Percentiles rank a stretch among this genome's conserved stretches.
phyloP scores from a whole-genome alignment of 2,329 filamentous ascomycete species.

The Penicillium sp. region DNA sequence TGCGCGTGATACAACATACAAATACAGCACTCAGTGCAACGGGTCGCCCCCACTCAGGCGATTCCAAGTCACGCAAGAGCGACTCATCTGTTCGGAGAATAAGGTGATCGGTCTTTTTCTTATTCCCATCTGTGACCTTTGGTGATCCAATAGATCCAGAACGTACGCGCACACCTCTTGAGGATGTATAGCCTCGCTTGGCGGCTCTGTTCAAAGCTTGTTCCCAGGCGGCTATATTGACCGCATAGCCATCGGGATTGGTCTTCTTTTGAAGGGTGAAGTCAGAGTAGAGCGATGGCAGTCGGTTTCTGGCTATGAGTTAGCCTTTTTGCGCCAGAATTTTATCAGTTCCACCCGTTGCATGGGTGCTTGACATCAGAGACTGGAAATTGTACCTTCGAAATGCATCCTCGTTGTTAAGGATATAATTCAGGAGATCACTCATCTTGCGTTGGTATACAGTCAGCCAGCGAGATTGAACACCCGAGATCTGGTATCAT shows the following conservation, averaged over 20 bases:
- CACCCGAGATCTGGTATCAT: background rate
- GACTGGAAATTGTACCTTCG: slow-evolving; percentile 44
- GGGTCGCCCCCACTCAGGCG: slow-evolving; percentile 77
- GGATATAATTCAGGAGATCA: slow-evolving; percentile 69
- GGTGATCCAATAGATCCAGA: slow-evolving; percentile 16
- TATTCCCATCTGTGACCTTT: slow-evolving; percentile 1
- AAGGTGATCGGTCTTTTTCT: slow-evolving; percentile 51
- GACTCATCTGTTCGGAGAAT: slow-evolving; percentile 60
- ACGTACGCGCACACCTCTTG: slow-evolving; percentile 33
- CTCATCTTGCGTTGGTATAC: slow-evolving; percentile 39
- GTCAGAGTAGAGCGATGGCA: slow-evolving; percentile 87
- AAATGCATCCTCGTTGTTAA: slow-evolving; percentile 65
- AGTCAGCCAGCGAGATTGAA: background rate
- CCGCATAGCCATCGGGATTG: slow-evolving; percentile 82
- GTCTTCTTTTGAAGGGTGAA: slow-evolving; percentile 73
- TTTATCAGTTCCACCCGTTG: background rate
- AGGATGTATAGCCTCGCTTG: slow-evolving; percentile 62
- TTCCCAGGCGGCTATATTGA: slow-evolving; percentile 80
- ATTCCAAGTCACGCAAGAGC: slow-evolving; percentile 72
- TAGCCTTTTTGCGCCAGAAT: background rate
- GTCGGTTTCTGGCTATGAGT: slow-evolving; percentile 62
- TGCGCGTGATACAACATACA: slow-evolving; percentile 36
- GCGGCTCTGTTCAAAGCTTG: slow-evolving; percentile 71
- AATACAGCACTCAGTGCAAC: slow-evolving; percentile 79
- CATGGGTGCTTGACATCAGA: too few species aligned